Evolutionary conservation across 1,284 basidiomycete species (phyloP).

Genomic region (Trichosporon sp.): DNA sequence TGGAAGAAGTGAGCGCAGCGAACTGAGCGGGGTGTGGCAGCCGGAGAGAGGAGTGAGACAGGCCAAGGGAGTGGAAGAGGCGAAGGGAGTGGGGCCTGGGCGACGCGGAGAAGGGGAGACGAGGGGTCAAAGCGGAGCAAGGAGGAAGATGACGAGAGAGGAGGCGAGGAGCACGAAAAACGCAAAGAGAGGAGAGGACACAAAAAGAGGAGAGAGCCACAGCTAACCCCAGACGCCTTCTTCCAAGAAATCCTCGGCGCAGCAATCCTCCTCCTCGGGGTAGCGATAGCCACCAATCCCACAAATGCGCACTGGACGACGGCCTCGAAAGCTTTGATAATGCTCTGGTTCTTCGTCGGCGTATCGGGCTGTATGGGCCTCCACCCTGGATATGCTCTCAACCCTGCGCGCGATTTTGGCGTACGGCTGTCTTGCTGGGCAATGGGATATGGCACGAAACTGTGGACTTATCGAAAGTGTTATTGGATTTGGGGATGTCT

Average conservation of each 20-base stretch:
- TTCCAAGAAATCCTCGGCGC: slow-evolving; percentile 6
- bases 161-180: no score
- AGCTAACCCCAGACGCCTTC: slow-evolving; percentile 4
- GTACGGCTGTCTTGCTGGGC: slow-evolving; percentile 24
- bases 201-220: no score
- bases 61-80: no score
- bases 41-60: no score
- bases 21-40: no score
- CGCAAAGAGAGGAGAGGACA: no score
- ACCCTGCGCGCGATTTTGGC: slow-evolving; percentile 35
- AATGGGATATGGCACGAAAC: slow-evolving; percentile 23
- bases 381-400: slow-evolving; percentile 25
- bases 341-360: slow-evolving; percentile 6
- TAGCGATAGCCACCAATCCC: slow-evolving; percentile 4
- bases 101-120: no score
- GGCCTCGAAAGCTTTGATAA: neutral
- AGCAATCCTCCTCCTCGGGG: slow-evolving; percentile 1
- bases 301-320: neutral
- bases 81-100: no score
- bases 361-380: slow-evolving; percentile 12
- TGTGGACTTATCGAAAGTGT: slow-evolving; percentile 20
- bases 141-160: no score
- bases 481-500: slow-evolving; percentile 22
- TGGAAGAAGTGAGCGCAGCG: no score
- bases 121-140: no score